Evolutionary conservation across 306 rosid species (phyloP).

Genomic region (Cucumis melo): DNA sequence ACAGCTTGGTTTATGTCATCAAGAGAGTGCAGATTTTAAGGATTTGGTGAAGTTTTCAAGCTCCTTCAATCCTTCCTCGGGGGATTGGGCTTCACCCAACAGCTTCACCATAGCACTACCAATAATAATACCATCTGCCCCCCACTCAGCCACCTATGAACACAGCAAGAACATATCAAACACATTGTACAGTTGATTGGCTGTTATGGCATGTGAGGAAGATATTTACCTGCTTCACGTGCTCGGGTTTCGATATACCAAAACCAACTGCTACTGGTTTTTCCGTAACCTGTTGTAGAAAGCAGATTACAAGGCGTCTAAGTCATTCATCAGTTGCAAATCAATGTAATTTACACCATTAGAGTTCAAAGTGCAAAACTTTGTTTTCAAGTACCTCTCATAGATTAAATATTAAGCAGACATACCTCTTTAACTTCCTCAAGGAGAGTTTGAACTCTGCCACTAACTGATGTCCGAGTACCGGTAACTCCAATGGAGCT

Average conservation of each 20-base stretch:
- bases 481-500: slow-evolving; percentile 86
- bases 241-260: slow-evolving; percentile 85
- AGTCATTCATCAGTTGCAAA: neutral
- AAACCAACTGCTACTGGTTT: slow-evolving; percentile 94
- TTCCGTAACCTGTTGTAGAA: slow-evolving; percentile 32
- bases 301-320: neutral
- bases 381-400: neutral
- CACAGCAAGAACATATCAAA: neutral
- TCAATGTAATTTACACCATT: neutral
- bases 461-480: slow-evolving; percentile 66
- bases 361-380: neutral
- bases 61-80: slow-evolving; percentile 72
- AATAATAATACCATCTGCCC: slow-evolving; percentile 90
- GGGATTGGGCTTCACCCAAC: slow-evolving; percentile 66
- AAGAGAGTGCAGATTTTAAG: slow-evolving; percentile 12
- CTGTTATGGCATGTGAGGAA: neutral
- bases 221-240: slow-evolving; percentile 51
- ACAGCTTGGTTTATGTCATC: neutral
- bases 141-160: slow-evolving; percentile 64
- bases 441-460: slow-evolving; percentile 44
- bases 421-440: slow-evolving; percentile 68
- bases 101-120: slow-evolving; percentile 88
- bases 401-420: slow-evolving; percentile 4
- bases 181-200: neutral
- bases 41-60: slow-evolving; percentile 47